Base-by-base conservation (phyloP, 805 yeast genomes). In the Candida manassasensis region DNA sequence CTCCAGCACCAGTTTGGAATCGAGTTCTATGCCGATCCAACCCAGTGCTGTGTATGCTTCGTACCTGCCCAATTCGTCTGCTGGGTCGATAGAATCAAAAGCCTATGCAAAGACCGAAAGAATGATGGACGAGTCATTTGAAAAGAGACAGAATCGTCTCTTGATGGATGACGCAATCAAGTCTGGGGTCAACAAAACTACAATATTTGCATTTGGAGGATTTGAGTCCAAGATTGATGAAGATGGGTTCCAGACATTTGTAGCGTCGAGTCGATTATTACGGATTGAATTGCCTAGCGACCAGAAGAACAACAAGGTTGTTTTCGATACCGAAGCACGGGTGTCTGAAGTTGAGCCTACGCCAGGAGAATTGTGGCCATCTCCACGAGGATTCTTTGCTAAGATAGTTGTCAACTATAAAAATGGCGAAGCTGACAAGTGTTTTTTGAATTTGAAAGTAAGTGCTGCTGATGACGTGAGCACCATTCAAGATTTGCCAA, bases 341-440 rank as follows among this genome's bases (percentile, higher is more conserved):
- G 42, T 52, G 11, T 46, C 42, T 21, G 47, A 35, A 18, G 31
- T 52, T 15, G 44, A 44, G 13, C 22, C 21, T n/a, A 38, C 25
- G 15, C 29, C 34, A 16, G 29, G 18, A 2, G 38, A 36, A 4
- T 38, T 28, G 4, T 48, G 61, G 53, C 73, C 73, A 0, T 35
- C 51, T 2, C 62, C 68, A 4, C 44, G 73, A 44, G 73, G 71
- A 1, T 65, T 46, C 43, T 63, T 57, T 42, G 71, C 71, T 0
- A 49, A 39, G 29, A 38, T 59, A 2, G 44, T 67, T 29, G 50
- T 64, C 3, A 54, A 59, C 33, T 31, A 52, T 36, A 44, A 38
- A 17, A 38, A 34, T 10, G 32, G 35, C 4, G 41, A 36, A 6
- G 53, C 49, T 11, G 50, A 43, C 6, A 44, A 43, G 17, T 57